These are phyloP conservation scores for Aspergillus brasiliensis DNA, from an alignment of 2,329 filamentous ascomycete genomes.

Conservation along the genomic window DNA sequence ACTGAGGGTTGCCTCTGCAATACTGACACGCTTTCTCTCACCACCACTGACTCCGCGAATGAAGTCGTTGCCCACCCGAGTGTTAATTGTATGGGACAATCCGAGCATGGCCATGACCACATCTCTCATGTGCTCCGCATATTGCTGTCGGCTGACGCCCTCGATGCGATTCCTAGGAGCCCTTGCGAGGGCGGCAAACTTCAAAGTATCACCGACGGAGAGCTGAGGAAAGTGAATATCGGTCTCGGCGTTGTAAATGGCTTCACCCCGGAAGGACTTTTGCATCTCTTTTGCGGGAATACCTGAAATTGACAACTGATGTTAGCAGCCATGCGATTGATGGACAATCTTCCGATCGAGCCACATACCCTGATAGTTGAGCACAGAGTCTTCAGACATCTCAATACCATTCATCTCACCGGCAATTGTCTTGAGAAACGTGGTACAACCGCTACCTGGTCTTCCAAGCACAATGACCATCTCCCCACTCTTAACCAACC, in stretches of 20 bases:
- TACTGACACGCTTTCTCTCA: constrained; percentile 62
- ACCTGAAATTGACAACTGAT: constrained; percentile 19
- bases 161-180: constrained; percentile 46
- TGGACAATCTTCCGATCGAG: no score
- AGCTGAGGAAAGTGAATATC: constrained; percentile 81
- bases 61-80: constrained; percentile 56
- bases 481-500: constrained; percentile 56
- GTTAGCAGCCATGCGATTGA: not conserved
- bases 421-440: constrained; percentile 78
- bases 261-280: constrained; percentile 76
- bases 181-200: constrained; percentile 75
- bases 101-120: constrained; percentile 49
- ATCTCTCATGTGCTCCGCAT: constrained; percentile 46
- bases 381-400: constrained; percentile 44
- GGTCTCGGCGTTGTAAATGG: constrained; percentile 82
- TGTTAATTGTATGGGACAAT: constrained; percentile 54
- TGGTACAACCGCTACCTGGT: constrained; percentile 62
- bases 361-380: constrained; percentile 29
- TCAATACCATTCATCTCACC: constrained; percentile 77
- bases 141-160: constrained; percentile 45
- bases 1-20: constrained; percentile 56
- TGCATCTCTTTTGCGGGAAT: constrained; percentile 50
- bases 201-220: constrained; percentile 75
- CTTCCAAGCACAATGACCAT: constrained; percentile 55
- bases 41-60: constrained; percentile 64